phyloP scores from a whole-genome alignment of 2,329 filamentous ascomycete species.

The Davidsoniella eucalypti region DNA sequence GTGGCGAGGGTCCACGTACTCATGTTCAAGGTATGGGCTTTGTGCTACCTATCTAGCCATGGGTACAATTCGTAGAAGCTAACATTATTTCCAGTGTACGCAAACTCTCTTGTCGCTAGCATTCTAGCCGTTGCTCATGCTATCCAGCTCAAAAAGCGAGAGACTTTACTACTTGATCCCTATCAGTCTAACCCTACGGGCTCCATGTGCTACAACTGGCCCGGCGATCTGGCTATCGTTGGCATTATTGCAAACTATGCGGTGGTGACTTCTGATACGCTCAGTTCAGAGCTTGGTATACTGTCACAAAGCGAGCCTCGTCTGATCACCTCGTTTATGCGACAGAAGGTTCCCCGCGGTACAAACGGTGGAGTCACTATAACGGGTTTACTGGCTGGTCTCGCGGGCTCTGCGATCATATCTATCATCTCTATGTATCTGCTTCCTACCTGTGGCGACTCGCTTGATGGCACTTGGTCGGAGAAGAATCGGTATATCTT shows the following conservation, averaged over 20 bases:
- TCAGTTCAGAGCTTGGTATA: constrained; percentile 89
- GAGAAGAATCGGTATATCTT: constrained; percentile 27
- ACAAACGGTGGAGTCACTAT: constrained; percentile 86
- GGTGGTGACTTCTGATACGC: constrained; percentile 81
- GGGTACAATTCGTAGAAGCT: constrained; percentile 1
- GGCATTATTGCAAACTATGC: constrained; percentile 73
- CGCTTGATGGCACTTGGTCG: constrained; percentile 34
- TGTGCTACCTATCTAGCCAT: constrained; percentile 11
- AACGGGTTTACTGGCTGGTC: constrained; percentile 55
- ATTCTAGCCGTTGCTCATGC: constrained; percentile 43
- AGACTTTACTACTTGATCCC: constrained; percentile 23
- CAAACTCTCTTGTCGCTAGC: constrained; percentile 70
- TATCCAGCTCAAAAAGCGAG: constrained; percentile 37
- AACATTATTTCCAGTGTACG: constrained; percentile 39
- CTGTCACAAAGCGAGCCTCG: constrained; percentile 59
- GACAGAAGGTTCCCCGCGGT: constrained; percentile 68
- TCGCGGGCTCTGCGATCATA: constrained; percentile 58
- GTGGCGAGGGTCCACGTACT: constrained; percentile 68
- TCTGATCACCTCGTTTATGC: constrained; percentile 64
- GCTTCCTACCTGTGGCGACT: constrained; percentile 48
- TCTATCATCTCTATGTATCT: constrained; percentile 47
- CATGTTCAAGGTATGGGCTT: constrained; percentile 51
- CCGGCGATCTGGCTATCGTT: constrained; percentile 44
- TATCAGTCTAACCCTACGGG: constrained; percentile 21
- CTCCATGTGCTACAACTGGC: constrained; percentile 41